Evolutionary conservation across 176 grass and related monocot genomes (phyloP).

Genomic region (Chloris gayana): DNA sequence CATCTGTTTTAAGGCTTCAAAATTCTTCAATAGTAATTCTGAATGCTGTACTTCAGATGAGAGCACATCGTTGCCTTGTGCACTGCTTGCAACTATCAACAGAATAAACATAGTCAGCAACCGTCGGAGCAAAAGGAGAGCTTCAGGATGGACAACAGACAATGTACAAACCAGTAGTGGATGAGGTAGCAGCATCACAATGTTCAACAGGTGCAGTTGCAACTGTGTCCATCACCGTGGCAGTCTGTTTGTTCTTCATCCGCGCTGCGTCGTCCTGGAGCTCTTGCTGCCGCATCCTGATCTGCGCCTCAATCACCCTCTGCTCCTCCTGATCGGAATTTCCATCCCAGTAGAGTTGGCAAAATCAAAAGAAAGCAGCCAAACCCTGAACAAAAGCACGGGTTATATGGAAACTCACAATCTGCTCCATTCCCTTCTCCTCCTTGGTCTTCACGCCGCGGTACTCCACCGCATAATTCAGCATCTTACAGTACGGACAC

Average conservation of each 20-base stretch:
- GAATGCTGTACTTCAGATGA: slow-evolving; percentile 50
- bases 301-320: slow-evolving; percentile 95
- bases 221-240: slow-evolving; percentile 10
- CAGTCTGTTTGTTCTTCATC: slow-evolving; percentile 66
- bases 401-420: slow-evolving; percentile 55
- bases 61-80: slow-evolving; percentile 31
- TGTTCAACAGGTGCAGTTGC: slow-evolving; percentile 31
- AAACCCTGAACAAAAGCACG: not conserved
- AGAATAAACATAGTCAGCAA: slow-evolving; percentile 21
- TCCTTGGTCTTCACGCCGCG: slow-evolving; percentile 81
- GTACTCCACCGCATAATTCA: slow-evolving; percentile 87
- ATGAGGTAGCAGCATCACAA: slow-evolving; percentile 36
- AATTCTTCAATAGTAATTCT: slow-evolving; percentile 39
- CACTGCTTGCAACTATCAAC: slow-evolving; percentile 40
- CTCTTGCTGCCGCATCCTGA: slow-evolving; percentile 89
- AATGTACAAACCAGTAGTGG: slow-evolving; percentile 41
- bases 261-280: slow-evolving; percentile 66
- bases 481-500: slow-evolving; percentile 90
- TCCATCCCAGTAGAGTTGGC: not conserved
- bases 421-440: slow-evolving; percentile 86
- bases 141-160: not conserved
- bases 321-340: slow-evolving; percentile 75
- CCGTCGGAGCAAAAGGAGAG: not conserved
- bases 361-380: not conserved
- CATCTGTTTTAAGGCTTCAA: slow-evolving; percentile 43